A percentile compares a stretch with the other conserved stretches of the same genome.
Evolutionary conservation across 108 stramenopile species (phyloP).

Genomic region (Cyclotella atomus): DNA sequence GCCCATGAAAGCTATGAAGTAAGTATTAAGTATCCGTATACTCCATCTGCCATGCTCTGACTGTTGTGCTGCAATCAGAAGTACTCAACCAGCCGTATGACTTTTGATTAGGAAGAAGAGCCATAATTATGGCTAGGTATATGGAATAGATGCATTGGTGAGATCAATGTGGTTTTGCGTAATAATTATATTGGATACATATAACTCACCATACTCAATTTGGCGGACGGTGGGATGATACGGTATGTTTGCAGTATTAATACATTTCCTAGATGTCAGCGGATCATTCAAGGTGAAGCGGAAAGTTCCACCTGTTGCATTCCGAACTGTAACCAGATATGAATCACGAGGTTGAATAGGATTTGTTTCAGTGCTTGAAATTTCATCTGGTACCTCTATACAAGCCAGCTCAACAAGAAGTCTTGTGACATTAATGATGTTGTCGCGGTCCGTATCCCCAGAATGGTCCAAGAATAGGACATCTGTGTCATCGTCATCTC

Average conservation of each 20-base stretch:
- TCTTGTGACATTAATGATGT: slow-evolving; percentile 2
- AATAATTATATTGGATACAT: too few species aligned
- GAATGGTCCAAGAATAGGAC: slow-evolving; percentile 31
- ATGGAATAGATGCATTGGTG: too few species aligned
- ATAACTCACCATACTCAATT: slow-evolving; percentile 10
- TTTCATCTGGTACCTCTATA: not conserved
- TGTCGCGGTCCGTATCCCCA: not conserved
- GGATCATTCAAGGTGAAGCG: slow-evolving; percentile 9
- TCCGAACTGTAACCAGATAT: not conserved
- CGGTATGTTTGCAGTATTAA: not conserved
- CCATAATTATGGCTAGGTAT: not conserved
- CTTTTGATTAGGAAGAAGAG: not conserved
- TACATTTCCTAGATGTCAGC: not conserved
- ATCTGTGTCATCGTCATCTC: slow-evolving; percentile 22
- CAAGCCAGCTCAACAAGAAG: not conserved
- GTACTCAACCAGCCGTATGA: not conserved
- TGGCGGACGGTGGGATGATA: not conserved
- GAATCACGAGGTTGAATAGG: slow-evolving; percentile 7
- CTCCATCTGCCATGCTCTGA: not conserved
- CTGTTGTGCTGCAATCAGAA: not conserved
- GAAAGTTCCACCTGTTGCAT: slow-evolving; percentile 6
- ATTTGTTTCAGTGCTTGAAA: not conserved
- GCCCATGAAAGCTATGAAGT: not conserved
- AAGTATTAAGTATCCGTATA: not conserved
- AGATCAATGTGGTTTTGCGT: too few species aligned